These are phyloP conservation scores for Stemphylium lycopersici DNA, from an alignment of 2,329 filamentous ascomycete species.

Conservation along the genomic window DNA sequence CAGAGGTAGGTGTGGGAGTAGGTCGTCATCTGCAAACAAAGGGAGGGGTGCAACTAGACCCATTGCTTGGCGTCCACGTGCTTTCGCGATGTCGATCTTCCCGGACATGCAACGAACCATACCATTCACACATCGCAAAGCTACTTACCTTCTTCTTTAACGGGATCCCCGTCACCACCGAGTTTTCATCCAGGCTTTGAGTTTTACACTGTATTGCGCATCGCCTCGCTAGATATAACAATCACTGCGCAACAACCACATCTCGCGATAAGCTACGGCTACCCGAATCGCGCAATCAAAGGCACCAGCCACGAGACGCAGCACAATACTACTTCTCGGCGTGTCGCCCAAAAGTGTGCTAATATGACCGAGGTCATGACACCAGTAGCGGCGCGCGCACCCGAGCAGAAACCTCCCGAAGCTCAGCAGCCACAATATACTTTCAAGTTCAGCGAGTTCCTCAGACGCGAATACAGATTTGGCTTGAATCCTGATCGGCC, in stretches of 20 bases:
- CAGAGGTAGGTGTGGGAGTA: conserved; percentile 3
- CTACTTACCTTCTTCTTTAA: neutral
- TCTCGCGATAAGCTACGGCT: neutral
- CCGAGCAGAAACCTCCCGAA: conserved; percentile 39
- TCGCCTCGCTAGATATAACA: no score
- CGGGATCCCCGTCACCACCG: neutral
- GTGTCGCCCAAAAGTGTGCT: neutral
- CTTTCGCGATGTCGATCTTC: neutral
- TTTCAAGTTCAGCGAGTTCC: conserved; percentile 87
- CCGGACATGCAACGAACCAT: neutral
- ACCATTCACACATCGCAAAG: neutral
- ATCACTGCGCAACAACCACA: neutral
- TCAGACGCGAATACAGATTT: conserved; percentile 82
- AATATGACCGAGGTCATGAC: conserved; percentile 42
- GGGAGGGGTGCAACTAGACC: neutral
- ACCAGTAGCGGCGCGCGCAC: conserved; percentile 17
- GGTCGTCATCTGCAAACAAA: conserved; percentile 2
- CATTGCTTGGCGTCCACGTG: conserved; percentile 13
- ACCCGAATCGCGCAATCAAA: neutral
- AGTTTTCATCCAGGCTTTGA: neutral
- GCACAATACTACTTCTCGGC: neutral
- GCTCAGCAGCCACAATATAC: conserved; percentile 57
- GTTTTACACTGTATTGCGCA: no score
- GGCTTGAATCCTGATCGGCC: conserved; percentile 73
- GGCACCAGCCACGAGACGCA: neutral